These are phyloP conservation scores for Symbiotaphrina buchneri DNA, from an alignment of 495 filamentous ascomycete species.

Conservation along the genomic window DNA sequence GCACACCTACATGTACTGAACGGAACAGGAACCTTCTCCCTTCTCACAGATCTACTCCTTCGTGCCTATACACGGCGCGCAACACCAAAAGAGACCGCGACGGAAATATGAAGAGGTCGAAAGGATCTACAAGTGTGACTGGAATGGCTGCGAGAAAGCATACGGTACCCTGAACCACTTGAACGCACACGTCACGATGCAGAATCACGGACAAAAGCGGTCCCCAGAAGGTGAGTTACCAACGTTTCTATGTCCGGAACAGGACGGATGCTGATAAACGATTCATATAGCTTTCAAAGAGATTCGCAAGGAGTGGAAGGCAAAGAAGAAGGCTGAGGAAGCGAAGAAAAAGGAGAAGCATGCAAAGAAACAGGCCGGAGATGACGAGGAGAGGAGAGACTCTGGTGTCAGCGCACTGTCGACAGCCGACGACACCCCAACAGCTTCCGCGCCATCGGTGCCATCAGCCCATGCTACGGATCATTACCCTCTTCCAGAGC, in stretches of 20 bases:
- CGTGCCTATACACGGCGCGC: constrained; percentile 89
- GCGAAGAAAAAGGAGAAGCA: no score
- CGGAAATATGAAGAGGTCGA: constrained; percentile 96
- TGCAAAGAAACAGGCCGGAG: no score
- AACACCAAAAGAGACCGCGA: constrained; percentile 91
- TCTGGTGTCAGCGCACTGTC: no score
- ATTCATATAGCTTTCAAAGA: constrained; percentile 80
- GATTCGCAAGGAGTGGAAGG: constrained; percentile 97
- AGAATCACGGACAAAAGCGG: constrained; percentile 6
- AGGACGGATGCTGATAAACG: constrained; percentile 5
- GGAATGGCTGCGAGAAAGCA: constrained; percentile 71
- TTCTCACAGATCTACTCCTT: constrained; percentile 80
- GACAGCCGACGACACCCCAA: no score
- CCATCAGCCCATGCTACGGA: no score
- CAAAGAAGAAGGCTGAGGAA: constrained; percentile 99
- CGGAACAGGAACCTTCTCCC: constrained; percentile 8
- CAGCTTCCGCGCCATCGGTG: no score
- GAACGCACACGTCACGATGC: constrained; percentile 14
- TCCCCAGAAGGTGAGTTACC: constrained; percentile 8
- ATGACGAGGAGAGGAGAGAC: no score
- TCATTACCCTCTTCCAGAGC: no score
- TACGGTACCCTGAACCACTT: constrained; percentile 32
- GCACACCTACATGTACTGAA: constrained; percentile 1
- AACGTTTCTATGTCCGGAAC: constrained; percentile 1
- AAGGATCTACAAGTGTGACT: constrained; percentile 98